Base-by-base conservation (phyloP, 148 eudicot genomes). In the Chenopodium formosanum region DNA sequence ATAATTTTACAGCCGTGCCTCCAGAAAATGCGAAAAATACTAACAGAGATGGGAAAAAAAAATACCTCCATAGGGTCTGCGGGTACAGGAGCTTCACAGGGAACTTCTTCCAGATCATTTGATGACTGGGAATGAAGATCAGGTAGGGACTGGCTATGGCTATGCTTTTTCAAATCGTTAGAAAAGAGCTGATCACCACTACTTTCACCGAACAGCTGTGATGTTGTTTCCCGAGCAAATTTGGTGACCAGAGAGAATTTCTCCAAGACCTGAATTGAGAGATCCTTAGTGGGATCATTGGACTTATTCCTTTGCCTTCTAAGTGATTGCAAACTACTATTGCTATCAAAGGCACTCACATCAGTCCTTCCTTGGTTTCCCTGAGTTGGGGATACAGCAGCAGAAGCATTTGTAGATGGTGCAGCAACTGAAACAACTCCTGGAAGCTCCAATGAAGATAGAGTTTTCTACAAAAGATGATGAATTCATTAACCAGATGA, bases 141-240 rank as follows among this genome's bases (percentile, higher is more conserved):
- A 75, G 85, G 87, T 32, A 83, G 72, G 77, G 88, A 83, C 78
- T 90, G 93, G 82, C 80, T 89, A 78, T 84, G 92, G 81, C 73
- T 89, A 76, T 84, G 87, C 73, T 83, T 91, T 84, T 84, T 89
- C 78, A 85, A 83, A 72, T 89, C 97, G 82, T 84, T 89, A 29
- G 87, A 62, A 82, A 87, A 82, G 76, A 82, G 83, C 64, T 88
- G 85, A 72, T 89, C 97, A 81, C 85, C 80, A 74, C 89, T 82
- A 82, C 37, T 85, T 79, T 95, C 99, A 83, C 97, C 91, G 73
- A 96, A 90, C 80, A 96, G 88, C 78, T 92, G 97, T 12, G 98
- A 90, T 81, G 97, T 92, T 79, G 99, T 96, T 86, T 96, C 98
- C 87, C 99, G 93, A 76, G 99, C 99, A 91, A 96, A 91, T 88